Evolutionary conservation across 164 flowering plant species (phyloP), one percentile per base, ranked within the genome.

Genomic region (Paratinospora sagittata): DNA sequence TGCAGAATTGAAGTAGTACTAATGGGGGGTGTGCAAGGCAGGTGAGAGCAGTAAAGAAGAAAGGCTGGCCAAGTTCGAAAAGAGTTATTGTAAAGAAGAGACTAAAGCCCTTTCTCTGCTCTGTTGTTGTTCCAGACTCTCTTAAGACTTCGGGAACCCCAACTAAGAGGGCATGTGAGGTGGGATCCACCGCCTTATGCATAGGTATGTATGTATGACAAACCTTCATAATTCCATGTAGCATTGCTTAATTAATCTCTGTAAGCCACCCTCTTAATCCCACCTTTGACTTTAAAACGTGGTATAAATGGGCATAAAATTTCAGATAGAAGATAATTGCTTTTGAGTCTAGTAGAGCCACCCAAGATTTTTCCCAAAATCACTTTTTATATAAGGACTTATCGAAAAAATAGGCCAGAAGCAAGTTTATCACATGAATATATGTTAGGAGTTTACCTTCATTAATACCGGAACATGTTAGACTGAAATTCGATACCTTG

Each of bases 41-140:
- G 63, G 71, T 69, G 37, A 69, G 64, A 68, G 41, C 33, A 68
- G 70, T 68, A 68, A 52, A 68, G 39, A 52, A 52, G 62, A 30
- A 61, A 69, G n/a, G 47, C 45, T 37, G 67, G 43, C n/a, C 16
- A 52, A 17, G 5, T 16, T 52, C 58, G 19, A 43, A 0, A 57
- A 69, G 64, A 55, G 26, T 55, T 69, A 69, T 26, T 52, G 62
- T 16, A 27, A 49, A 47, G n/a, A 39, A 8, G 62, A 2, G 39
- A 52, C 16, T 52, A 52, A 17, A 52, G 21, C n/a, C 58, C 21
- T 14, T 52, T 52, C 58, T 52, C 58, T 52, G 58, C 21, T 19
- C 58, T 52, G n/a, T n/a, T n/a, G n/a, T n/a, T n/a, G n/a, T n/a
- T 19, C 5, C 21, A 16, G 58, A 52, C 58, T 52, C 14, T 52